Evolutionary conservation across 768 basidiomycete genomes (phyloP).

Genomic region (Aureoboletus auriporus): DNA sequence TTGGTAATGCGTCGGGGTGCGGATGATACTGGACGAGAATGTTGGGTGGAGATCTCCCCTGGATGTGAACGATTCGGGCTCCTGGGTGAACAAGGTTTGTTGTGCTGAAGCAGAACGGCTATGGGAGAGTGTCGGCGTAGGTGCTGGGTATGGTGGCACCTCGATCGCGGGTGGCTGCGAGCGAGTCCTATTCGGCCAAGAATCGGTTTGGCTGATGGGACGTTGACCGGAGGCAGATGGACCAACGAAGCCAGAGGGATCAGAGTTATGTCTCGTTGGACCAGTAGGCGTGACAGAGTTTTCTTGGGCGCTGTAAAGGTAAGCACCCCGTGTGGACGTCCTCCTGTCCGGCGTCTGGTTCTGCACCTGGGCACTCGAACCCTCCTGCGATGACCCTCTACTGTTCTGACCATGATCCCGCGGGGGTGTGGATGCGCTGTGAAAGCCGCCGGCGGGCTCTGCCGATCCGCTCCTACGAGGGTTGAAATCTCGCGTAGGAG

Average conservation of each 20-base stretch:
- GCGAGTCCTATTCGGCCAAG: constrained; percentile 20
- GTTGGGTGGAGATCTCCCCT: constrained; percentile 57
- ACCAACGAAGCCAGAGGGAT: constrained; percentile 12
- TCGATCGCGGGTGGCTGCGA: constrained; percentile 16
- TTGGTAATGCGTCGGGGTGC: constrained; percentile 62
- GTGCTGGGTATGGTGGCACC: constrained; percentile 27
- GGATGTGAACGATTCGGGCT: constrained; percentile 47
- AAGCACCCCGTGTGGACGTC: constrained; percentile 10
- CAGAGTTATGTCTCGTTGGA: constrained; percentile 25
- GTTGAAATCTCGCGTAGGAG: constrained; percentile 27
- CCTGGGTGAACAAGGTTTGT: constrained; percentile 15
- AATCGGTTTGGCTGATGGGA: constrained; percentile 7
- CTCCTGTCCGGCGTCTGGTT: constrained; percentile 22
- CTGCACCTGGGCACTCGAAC: constrained; percentile 10
- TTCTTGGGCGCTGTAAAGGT: constrained; percentile 21
- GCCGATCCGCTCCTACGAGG: constrained; percentile 20
- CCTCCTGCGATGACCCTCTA: constrained; percentile 12
- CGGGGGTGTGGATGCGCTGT: constrained; percentile 11
- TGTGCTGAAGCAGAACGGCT: constrained; percentile 12
- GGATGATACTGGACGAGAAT: constrained; percentile 64
- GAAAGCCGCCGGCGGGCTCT: constrained; percentile 12
- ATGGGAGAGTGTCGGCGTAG: constrained; percentile 18
- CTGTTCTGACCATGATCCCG: constrained; percentile 22
- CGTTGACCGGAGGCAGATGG: constrained; percentile 18
- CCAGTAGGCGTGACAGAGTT: constrained; percentile 4